Evolutionary conservation across 139 green algal species (phyloP).

Genomic region (Auxenochlorella pyrenoidosa): DNA sequence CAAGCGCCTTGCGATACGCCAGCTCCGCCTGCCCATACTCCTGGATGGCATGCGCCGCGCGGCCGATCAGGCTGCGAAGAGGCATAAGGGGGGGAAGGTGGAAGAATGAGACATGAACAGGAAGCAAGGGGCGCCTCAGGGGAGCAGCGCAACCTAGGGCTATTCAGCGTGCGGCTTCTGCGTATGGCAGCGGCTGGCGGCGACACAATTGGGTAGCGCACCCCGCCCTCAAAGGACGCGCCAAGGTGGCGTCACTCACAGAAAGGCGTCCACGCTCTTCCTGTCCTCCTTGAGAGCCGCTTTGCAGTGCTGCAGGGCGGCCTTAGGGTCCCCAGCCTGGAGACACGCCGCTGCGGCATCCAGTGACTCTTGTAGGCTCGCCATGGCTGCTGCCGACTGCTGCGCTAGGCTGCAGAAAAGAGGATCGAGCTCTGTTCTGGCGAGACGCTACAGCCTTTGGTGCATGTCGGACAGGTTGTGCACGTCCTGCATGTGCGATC

Average conservation of each 20-base stretch:
- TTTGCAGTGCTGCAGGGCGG: slow-evolving; percentile 70
- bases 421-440: no score
- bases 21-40: slow-evolving; percentile 67
- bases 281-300: slow-evolving; percentile 61
- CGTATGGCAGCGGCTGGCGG: background rate
- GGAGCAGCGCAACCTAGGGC: no score
- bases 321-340: slow-evolving; percentile 44
- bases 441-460: no score
- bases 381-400: no score
- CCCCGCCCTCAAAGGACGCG: background rate
- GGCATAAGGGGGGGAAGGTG: background rate
- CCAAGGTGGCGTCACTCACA: slow-evolving; percentile 52
- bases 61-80: slow-evolving; percentile 65
- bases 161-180: background rate
- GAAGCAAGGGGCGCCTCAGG: background rate
- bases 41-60: slow-evolving; percentile 65
- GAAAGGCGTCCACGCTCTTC: slow-evolving; percentile 63
- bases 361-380: slow-evolving; percentile 13
- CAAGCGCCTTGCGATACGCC: slow-evolving; percentile 62
- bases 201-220: background rate
- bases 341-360: background rate
- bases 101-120: background rate
- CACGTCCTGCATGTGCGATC: no score
- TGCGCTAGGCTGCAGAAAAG: no score
- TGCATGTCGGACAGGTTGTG: no score